These are phyloP conservation scores for Coccomyxa sp. DNA, from an alignment of 139 green algal genomes.

Conservation along the genomic window DNA sequence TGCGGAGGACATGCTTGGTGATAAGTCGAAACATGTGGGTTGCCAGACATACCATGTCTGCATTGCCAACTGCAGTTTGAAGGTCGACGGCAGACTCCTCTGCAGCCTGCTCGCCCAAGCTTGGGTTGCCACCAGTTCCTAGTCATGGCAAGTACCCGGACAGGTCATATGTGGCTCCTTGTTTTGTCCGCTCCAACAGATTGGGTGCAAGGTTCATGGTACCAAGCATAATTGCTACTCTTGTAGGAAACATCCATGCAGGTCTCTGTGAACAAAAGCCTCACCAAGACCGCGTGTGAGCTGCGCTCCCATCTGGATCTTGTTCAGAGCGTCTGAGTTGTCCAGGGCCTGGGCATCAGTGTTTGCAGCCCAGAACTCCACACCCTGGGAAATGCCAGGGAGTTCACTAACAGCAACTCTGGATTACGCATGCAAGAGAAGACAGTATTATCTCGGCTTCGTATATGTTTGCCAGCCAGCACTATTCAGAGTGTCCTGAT, in stretches of 20 bases:
- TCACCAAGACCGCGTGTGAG: constrained; percentile 88
- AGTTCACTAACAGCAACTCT: neutral
- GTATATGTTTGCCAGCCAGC: too few relatives aligned
- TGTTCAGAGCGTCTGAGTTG: constrained; percentile 74
- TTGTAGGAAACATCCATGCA: too few relatives aligned
- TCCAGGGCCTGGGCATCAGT: constrained; percentile 94
- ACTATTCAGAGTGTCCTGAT: too few relatives aligned
- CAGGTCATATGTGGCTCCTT: too few relatives aligned
- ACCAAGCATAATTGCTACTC: too few relatives aligned
- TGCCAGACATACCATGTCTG: constrained; percentile 57
- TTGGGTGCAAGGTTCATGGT: too few relatives aligned
- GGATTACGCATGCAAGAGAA: neutral
- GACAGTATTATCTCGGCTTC: too few relatives aligned
- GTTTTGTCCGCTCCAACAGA: too few relatives aligned
- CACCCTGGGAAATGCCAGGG: constrained; percentile 51
- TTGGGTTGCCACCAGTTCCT: constrained; percentile 85
- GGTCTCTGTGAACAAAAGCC: too few relatives aligned
- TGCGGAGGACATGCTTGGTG: too few relatives aligned
- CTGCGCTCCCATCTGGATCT: constrained; percentile 87
- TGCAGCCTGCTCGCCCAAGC: constrained; percentile 84
- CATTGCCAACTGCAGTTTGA: constrained; percentile 40
- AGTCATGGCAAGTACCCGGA: neutral
- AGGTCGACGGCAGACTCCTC: constrained; percentile 83
- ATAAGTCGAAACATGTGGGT: too few relatives aligned
- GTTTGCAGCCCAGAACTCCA: constrained; percentile 93